Evolutionary conservation across 257 asterid species (phyloP).

Genomic region (Vinca minor): DNA sequence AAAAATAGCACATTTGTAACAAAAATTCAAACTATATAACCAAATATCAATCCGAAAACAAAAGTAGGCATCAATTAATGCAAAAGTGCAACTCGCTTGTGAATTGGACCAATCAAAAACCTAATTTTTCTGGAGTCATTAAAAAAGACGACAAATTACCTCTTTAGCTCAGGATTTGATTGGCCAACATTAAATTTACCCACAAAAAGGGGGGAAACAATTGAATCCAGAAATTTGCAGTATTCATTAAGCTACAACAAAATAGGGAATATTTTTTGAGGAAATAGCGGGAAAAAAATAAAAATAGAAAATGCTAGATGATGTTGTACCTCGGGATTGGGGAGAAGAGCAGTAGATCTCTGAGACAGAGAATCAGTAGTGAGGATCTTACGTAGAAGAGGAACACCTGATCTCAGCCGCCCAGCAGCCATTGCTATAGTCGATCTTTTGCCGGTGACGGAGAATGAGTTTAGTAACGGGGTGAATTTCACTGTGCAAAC

Average conservation of each 20-base stretch:
- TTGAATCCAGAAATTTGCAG: background rate
- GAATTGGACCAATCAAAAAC: no score
- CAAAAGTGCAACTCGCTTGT: no score
- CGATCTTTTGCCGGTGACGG: background rate
- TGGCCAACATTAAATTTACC: background rate
- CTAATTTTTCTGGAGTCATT: no score
- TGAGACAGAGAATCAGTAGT: conserved; percentile 25
- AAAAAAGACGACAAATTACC: background rate
- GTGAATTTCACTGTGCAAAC: no score
- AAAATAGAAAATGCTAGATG: background rate
- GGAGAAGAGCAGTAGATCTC: conserved; percentile 36
- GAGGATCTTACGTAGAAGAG: conserved; percentile 48
- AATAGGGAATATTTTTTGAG: background rate
- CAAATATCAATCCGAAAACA: no score
- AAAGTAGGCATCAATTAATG: no score
- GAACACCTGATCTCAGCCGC: conserved; percentile 51
- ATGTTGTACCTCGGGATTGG: conserved; percentile 37
- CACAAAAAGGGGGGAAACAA: no score
- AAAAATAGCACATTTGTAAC: background rate
- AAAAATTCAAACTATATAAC: no score
- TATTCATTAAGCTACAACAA: background rate
- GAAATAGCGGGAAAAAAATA: background rate
- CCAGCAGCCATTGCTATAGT: conserved; percentile 56
- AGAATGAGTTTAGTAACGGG: background rate
- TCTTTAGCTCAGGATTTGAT: background rate